These are phyloP conservation scores for Echium plantagineum DNA, from an alignment of 257 asterid species.

Conservation along the genomic window DNA sequence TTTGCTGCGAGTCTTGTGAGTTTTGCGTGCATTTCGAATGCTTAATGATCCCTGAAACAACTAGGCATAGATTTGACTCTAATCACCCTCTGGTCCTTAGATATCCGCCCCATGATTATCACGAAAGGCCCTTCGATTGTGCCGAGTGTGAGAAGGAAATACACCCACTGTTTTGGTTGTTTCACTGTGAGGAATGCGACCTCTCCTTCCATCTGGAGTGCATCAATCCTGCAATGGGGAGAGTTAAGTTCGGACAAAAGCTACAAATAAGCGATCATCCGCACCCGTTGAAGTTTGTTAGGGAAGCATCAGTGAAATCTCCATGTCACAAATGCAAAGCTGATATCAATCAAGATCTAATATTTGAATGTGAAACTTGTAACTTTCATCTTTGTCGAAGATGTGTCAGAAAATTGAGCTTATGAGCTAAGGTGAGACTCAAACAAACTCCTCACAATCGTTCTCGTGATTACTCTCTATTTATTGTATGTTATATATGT, in stretches of 20 bases:
- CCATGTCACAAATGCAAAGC: neutral
- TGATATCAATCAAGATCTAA: neutral
- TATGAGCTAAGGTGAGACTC: too few species aligned
- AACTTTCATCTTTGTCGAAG: neutral
- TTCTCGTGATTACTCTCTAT: too few species aligned
- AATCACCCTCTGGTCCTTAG: neutral
- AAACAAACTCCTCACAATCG: too few species aligned
- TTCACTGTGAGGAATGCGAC: neutral
- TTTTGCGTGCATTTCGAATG: neutral
- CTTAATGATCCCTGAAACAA: conserved; percentile 1
- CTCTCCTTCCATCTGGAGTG: conserved; percentile 1
- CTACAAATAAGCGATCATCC: neutral
- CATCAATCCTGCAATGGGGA: neutral
- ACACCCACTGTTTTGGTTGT: neutral
- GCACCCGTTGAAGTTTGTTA: neutral
- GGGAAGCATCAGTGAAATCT: neutral
- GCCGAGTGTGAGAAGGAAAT: conserved; percentile 7
- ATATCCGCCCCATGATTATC: neutral
- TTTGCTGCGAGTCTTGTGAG: neutral
- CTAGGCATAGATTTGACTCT: conserved; percentile 8
- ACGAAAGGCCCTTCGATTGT: neutral
- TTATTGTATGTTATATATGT: too few species aligned
- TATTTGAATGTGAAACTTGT: neutral
- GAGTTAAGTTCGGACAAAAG: neutral
- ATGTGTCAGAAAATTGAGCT: neutral